A percentile compares a stretch with the other conserved stretches of the same genome.
phyloP scores from a whole-genome alignment of 1,284 basidiomycete genomes.

The Sporisorium scitamineum region DNA sequence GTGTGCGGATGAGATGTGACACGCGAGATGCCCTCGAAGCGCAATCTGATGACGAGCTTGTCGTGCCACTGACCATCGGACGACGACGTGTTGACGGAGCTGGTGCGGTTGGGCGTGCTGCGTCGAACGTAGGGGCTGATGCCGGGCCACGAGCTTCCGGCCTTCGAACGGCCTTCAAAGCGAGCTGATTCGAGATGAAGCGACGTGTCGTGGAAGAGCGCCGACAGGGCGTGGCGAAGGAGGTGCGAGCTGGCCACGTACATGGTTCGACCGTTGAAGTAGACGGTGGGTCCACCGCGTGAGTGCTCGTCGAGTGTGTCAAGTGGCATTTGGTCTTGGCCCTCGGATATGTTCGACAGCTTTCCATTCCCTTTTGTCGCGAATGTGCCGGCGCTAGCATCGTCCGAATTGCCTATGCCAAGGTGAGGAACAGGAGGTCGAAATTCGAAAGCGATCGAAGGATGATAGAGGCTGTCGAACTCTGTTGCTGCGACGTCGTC shows the following conservation, averaged over 20 bases:
- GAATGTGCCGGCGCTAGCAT: neutral
- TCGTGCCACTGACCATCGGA: slow-evolving; percentile 24
- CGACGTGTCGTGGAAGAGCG: slow-evolving; percentile 54
- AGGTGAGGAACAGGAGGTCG: slow-evolving; percentile 44
- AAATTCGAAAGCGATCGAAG: slow-evolving; percentile 55
- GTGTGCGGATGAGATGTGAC: slow-evolving; percentile 56
- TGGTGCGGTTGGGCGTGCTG: slow-evolving; percentile 1
- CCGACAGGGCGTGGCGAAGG: slow-evolving; percentile 55
- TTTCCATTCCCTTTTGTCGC: neutral
- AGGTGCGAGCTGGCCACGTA: slow-evolving; percentile 60
- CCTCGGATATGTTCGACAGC: neutral
- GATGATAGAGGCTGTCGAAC: slow-evolving; percentile 56
- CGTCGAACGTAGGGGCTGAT: slow-evolving; percentile 31
- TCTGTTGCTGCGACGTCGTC: neutral
- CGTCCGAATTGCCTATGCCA: slow-evolving; percentile 26
- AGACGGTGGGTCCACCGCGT: slow-evolving; percentile 45
- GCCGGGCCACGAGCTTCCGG: slow-evolving; percentile 40
- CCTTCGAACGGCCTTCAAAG: slow-evolving; percentile 44
- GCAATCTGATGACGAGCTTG: slow-evolving; percentile 54
- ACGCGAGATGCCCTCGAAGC: slow-evolving; percentile 59
- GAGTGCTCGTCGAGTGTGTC: slow-evolving; percentile 18
- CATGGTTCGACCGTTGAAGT: slow-evolving; percentile 60
- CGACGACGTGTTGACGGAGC: neutral
- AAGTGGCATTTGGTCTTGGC: slow-evolving; percentile 5
- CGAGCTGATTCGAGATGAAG: slow-evolving; percentile 54